phyloP scores from a whole-genome alignment of 495 filamentous ascomycete genomes.

The Penicillium salamii region DNA sequence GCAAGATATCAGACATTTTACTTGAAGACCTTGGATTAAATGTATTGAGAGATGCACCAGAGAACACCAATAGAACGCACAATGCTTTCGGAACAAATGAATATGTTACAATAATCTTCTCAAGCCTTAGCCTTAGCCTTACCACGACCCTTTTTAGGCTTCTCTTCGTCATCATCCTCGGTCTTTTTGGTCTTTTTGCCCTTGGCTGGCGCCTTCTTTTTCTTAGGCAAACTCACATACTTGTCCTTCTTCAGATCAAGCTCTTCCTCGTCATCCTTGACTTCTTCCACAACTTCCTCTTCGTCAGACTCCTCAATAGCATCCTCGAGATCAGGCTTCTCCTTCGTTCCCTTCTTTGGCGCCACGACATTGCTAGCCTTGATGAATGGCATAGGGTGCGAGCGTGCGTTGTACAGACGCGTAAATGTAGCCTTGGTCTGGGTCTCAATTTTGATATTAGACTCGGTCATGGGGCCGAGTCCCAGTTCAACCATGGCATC shows the following conservation, averaged over 20 bases:
- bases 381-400: constrained; percentile 94
- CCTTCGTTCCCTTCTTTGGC: constrained; percentile 66
- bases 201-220: constrained; percentile 57
- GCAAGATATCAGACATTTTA: too few relatives aligned
- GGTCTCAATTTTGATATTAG: constrained; percentile 70
- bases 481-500: constrained; percentile 90
- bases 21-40: too few relatives aligned
- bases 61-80: background rate
- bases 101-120: constrained; percentile 11
- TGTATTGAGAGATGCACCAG: background rate
- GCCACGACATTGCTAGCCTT: constrained; percentile 77
- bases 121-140: constrained; percentile 42
- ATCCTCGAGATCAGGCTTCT: constrained; percentile 91
- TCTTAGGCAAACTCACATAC: constrained; percentile 87
- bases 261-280: constrained; percentile 61
- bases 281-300: constrained; percentile 58
- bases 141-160: constrained; percentile 49
- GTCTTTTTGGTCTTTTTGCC: constrained; percentile 58
- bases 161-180: constrained; percentile 44
- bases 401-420: constrained; percentile 78
- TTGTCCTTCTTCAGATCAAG: constrained; percentile 89
- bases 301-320: constrained; percentile 90
- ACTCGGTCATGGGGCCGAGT: constrained; percentile 76
- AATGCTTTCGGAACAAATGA: background rate
- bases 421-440: constrained; percentile 89